Evolutionary conservation across 352 stramenopile species (phyloP).

Genomic region (Aphanomyces cochlioides): DNA sequence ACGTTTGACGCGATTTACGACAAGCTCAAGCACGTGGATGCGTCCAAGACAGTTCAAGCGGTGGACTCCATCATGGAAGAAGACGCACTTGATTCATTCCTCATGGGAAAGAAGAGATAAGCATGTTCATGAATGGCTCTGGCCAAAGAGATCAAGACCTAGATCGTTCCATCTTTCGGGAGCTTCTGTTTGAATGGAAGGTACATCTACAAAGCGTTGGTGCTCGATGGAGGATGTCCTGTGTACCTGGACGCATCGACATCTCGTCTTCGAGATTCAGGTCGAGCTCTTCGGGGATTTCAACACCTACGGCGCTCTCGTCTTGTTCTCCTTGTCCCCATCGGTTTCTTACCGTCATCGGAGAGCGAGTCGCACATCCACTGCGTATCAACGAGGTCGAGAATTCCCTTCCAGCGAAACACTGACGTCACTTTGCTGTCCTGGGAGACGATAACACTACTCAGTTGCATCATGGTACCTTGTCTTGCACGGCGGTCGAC

Average conservation of each 20-base stretch:
- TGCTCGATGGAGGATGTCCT: background rate
- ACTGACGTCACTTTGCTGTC: conserved; percentile 68
- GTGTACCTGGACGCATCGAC: conserved; percentile 33
- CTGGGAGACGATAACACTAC: conserved; percentile 32
- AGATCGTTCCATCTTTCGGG: conserved; percentile 76
- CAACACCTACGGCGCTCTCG: conserved; percentile 48
- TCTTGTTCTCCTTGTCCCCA: background rate
- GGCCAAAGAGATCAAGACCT: conserved; percentile 58
- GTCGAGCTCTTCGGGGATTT: conserved; percentile 55
- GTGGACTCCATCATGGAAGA: conserved; percentile 45
- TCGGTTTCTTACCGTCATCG: conserved; percentile 52
- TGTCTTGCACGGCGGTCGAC: conserved; percentile 8
- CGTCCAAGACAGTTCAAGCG: conserved; percentile 37
- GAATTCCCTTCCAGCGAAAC: conserved; percentile 62
- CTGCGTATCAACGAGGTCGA: conserved; percentile 78
- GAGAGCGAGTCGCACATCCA: conserved; percentile 79
- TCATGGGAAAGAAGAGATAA: conserved; percentile 40
- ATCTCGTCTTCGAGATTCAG: conserved; percentile 49
- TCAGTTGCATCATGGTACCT: background rate
- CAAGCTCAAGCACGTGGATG: conserved; percentile 38
- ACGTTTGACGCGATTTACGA: conserved; percentile 49
- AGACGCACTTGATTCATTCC: conserved; percentile 55
- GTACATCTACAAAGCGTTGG: conserved; percentile 11
- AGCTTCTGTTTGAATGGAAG: conserved; percentile 43
- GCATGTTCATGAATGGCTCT: conserved; percentile 27